These are phyloP conservation scores for Acer yangbiense DNA, from an alignment of 345 rosid species.

Conservation along the genomic window DNA sequence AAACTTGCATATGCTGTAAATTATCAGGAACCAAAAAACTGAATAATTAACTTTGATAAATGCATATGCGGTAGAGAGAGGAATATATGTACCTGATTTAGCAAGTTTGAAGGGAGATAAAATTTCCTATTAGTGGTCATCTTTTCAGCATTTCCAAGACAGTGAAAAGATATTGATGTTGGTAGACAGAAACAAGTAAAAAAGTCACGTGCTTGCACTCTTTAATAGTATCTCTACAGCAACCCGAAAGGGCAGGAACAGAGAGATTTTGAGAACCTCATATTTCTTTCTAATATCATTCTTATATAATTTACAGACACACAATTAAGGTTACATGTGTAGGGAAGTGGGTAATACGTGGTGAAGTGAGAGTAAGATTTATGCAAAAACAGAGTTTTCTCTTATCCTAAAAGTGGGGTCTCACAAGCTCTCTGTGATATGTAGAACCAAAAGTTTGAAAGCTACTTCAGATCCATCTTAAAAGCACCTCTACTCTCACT, in stretches of 20 bases:
- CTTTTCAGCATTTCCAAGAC: conserved; percentile 19
- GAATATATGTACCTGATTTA: no score
- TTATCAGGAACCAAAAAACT: no score
- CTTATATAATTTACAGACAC: background rate
- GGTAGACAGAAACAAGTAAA: conserved; percentile 1
- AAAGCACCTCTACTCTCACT: no score
- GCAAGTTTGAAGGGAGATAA: conserved; percentile 5
- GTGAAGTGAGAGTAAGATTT: background rate
- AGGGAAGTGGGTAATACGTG: background rate
- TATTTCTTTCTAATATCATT: background rate
- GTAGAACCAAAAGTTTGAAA: background rate
- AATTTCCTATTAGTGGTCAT: background rate
- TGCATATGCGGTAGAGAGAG: no score
- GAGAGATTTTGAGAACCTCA: conserved; percentile 10
- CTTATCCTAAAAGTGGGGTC: conserved; percentile 21
- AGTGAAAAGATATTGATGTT: background rate
- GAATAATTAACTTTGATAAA: no score
- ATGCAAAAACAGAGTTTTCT: background rate
- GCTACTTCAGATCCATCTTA: background rate
- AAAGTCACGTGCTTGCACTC: conserved; percentile 23
- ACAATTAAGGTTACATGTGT: background rate
- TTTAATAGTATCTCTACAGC: conserved; percentile 10
- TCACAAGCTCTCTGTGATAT: conserved; percentile 10
- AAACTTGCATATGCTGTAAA: no score
- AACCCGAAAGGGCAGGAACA: conserved; percentile 15